phyloP scores from a whole-genome alignment of 106 monocot species.

The Acorus calamus region DNA sequence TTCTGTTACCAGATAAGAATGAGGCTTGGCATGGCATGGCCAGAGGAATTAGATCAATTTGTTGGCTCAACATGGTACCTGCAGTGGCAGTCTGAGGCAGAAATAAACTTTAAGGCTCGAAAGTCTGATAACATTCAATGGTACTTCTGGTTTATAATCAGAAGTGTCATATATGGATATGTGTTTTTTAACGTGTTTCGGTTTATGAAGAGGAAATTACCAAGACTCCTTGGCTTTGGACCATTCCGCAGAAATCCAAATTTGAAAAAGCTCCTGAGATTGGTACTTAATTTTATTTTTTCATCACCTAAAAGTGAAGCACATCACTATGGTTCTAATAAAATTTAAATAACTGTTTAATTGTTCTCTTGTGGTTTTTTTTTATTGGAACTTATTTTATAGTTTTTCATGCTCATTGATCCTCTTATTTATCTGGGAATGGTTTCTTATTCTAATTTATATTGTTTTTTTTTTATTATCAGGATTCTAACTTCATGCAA shows the following conservation, averaged over 20 bases:
- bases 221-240: constrained; percentile 60
- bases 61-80: constrained; percentile 80
- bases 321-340: too few species aligned
- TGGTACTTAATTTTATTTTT: constrained; percentile 29
- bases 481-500: too few species aligned
- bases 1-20: constrained; percentile 40
- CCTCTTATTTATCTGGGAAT: too few species aligned
- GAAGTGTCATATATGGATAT: constrained; percentile 48
- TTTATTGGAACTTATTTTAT: too few species aligned
- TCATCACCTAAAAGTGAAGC: too few species aligned
- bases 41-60: constrained; percentile 77
- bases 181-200: constrained; percentile 47
- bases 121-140: constrained; percentile 39
- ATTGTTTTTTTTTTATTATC: too few species aligned
- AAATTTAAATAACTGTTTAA: too few species aligned
- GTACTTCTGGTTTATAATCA: constrained; percentile 64
- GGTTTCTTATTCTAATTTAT: too few species aligned
- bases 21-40: constrained; percentile 82
- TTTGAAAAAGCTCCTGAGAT: constrained; percentile 52
- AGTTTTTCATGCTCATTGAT: too few species aligned
- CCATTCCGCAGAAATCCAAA: constrained; percentile 69
- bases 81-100: constrained; percentile 79
- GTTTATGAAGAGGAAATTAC: constrained; percentile 41
- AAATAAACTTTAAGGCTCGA: constrained; percentile 48
- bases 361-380: too few species aligned